Conservation (phyloP, 768 basidiomycete genomes). For the Agaricus subrufescens region DNA sequence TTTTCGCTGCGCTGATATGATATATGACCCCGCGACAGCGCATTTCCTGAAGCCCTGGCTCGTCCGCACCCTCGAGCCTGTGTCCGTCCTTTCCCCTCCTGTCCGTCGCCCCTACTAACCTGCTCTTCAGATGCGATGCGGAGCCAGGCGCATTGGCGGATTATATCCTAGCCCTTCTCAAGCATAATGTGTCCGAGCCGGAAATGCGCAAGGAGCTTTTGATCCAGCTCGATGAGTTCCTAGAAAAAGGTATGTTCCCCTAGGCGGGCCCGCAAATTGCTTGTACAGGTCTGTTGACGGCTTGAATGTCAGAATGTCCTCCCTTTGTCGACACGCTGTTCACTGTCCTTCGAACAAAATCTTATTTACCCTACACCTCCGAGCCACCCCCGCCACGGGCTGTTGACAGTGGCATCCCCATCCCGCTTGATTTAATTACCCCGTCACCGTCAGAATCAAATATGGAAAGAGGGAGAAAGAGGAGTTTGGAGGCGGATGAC, state of each 20-base stretch:
- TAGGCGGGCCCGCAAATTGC: conserved; percentile 9
- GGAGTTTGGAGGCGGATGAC: conserved; percentile 59
- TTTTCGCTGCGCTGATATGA: conserved; percentile 35
- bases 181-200: conserved; percentile 78
- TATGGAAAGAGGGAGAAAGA: conserved; percentile 56
- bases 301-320: conserved; percentile 45
- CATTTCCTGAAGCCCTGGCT: conserved; percentile 84
- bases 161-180: conserved; percentile 89
- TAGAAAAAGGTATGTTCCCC: conserved; percentile 71
- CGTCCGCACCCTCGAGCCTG: conserved; percentile 82
- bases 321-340: conserved; percentile 85
- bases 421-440: conserved; percentile 61
- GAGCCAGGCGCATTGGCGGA: conserved; percentile 92
- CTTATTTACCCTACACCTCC: conserved; percentile 70
- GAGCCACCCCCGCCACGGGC: conserved; percentile 38
- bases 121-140: conserved; percentile 76
- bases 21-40: conserved; percentile 61
- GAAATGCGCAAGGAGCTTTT: conserved; percentile 80
- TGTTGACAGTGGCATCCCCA: conserved; percentile 69
- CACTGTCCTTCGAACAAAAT: conserved; percentile 78
- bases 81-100: conserved; percentile 44
- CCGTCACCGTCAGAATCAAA: conserved; percentile 33
- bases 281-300: conserved; percentile 7
- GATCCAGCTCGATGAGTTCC: conserved; percentile 83
- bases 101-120: conserved; percentile 14